Evolutionary conservation across 2,329 filamentous ascomycete genomes (phyloP).

Genomic region (Cladobotryum mycophilum): DNA sequence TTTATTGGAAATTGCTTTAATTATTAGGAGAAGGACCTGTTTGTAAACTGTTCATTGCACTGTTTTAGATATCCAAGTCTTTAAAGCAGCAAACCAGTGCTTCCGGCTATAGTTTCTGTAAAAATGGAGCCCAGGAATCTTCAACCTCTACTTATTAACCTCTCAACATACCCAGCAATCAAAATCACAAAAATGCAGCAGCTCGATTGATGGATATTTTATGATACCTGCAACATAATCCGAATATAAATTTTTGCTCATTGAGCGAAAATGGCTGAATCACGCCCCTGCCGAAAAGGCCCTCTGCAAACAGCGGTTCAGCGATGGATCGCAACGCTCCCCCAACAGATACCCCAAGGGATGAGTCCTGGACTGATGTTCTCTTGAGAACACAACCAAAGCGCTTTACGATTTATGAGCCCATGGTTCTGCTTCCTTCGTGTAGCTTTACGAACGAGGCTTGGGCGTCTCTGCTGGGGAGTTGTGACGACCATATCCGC

Average conservation of each 20-base stretch:
- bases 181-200: no score
- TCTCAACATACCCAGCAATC: no score
- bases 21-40: no score
- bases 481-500: conserved; percentile 18
- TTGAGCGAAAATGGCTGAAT: conserved; percentile 21
- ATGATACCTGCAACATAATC: not conserved
- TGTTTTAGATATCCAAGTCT: no score
- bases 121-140: no score
- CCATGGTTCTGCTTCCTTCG: conserved; percentile 54
- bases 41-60: no score
- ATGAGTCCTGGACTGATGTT: conserved; percentile 14
- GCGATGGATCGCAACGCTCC: conserved; percentile 21
- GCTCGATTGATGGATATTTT: no score
- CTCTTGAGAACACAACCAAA: conserved; percentile 44
- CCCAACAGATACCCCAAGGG: not conserved
- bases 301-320: conserved; percentile 28
- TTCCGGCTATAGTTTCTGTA: no score
- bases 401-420: conserved; percentile 54
- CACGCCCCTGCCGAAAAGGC: conserved; percentile 17
- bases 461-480: conserved; percentile 35
- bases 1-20: no score
- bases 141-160: no score
- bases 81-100: no score
- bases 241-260: not conserved
- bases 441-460: conserved; percentile 44